Conservation (phyloP, 768 basidiomycete genomes). For the Panaeolus papilionaceus region DNA sequence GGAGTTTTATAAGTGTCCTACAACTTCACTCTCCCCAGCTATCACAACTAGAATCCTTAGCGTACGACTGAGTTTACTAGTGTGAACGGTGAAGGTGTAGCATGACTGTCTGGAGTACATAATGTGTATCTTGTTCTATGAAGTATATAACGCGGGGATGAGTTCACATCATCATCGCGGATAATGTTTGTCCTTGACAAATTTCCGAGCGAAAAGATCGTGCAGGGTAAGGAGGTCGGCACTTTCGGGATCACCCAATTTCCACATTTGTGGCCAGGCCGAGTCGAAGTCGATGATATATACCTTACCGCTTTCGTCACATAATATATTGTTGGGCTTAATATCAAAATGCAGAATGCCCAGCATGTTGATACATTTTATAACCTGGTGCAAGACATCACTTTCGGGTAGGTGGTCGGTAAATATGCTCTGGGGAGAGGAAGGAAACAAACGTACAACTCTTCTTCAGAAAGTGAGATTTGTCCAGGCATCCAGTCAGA, state of each 20-base stretch:
- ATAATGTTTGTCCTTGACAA: not conserved
- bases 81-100: too few relatives aligned
- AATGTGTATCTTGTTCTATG: too few relatives aligned
- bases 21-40: too few relatives aligned
- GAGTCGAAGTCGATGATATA: not conserved
- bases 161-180: too few relatives aligned
- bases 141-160: too few relatives aligned
- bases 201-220: not conserved
- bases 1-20: too few relatives aligned
- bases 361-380: not conserved
- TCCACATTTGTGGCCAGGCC: not conserved
- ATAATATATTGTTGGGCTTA: not conserved
- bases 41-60: too few relatives aligned
- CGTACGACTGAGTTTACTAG: too few relatives aligned
- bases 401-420: not conserved
- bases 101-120: too few relatives aligned
- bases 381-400: not conserved
- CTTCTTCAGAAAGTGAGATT: not conserved
- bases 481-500: not conserved
- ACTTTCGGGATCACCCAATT: not conserved
- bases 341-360: not conserved
- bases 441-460: not conserved
- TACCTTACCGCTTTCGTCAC: not conserved
- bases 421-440: not conserved
- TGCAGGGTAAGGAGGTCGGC: not conserved